Percentiles rank a stretch among this genome's conserved stretches.
Conservation (phyloP, 352 stramenopile species). For the Lagenidium giganteum region DNA sequence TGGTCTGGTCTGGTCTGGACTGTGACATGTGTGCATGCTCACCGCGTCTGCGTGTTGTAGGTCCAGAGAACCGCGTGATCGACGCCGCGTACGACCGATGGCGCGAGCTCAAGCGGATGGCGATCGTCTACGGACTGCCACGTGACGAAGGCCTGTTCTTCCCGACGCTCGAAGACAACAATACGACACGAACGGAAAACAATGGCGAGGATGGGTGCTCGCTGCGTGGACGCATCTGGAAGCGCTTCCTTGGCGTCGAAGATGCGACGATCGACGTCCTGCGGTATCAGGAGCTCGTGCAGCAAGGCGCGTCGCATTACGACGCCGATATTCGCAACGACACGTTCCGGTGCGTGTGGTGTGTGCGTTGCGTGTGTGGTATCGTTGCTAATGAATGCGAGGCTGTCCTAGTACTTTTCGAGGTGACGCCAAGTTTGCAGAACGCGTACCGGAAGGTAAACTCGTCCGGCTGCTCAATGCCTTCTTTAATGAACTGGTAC, state of each 20-base stretch:
- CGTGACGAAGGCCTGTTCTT: constrained; percentile 25
- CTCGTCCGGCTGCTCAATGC: constrained; percentile 89
- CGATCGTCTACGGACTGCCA: constrained; percentile 74
- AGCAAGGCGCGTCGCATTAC: constrained; percentile 67
- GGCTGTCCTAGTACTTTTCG: constrained; percentile 64
- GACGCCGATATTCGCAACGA: constrained; percentile 90
- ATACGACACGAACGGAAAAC: neutral
- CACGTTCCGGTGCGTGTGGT: constrained; percentile 53
- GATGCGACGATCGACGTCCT: constrained; percentile 46
- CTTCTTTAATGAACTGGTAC: constrained; percentile 83
- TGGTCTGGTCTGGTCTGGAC: neutral
- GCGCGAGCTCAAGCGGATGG: constrained; percentile 78
- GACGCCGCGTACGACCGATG: constrained; percentile 68
- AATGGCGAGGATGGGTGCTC: constrained; percentile 28
- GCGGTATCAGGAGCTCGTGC: constrained; percentile 68
- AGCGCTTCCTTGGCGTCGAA: constrained; percentile 76
- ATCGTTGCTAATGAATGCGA: neutral
- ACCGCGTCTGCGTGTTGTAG: constrained; percentile 8
- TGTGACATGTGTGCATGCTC: constrained; percentile 1
- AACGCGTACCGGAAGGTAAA: constrained; percentile 87
- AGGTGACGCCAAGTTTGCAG: constrained; percentile 81
- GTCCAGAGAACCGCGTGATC: constrained; percentile 29
- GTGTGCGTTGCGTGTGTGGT: no score
- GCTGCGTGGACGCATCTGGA: constrained; percentile 85
- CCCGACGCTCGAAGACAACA: neutral